Base-by-base conservation (phyloP, 148 eudicot genomes). In the Nyssa sinensis region DNA sequence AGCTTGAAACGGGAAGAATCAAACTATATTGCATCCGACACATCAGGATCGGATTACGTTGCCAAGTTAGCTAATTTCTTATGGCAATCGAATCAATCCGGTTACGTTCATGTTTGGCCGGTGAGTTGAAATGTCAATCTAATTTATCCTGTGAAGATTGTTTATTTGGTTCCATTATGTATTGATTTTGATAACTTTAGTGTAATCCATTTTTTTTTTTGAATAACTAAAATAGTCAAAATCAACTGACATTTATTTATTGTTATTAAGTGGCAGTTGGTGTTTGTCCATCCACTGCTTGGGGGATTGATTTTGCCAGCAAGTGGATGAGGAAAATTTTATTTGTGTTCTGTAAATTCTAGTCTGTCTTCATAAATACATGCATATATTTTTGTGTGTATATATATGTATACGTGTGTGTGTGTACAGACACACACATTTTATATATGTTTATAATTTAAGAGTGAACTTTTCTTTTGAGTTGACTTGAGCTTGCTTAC, bases 1-100 rank as follows among this genome's bases (percentile, higher is more conserved):
- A 80, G 84, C 79, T 73, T 85, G 62, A 86, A 70, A 61, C 44
- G 41, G 6, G 81, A 80, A 39, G 41, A 57, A 34, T 66, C 74
- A 62, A 62, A 19, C 33, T 11, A 62, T 62, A 62, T 13, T 11
- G 31, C 2, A 62, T 4, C 1, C n/a, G 2, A 11, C 6, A 30
- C 10, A 10, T 62, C 65, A 10, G 31, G 28, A 7, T 30, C 65
- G 6, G 19, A 62, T 62, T 27, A 62, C 32, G 27, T 16, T 62
- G 19, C 1, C 5, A 62, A 62, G 16, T 28, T 62, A 2, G 33
- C 5, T 11, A 3, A 28, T 62, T 62, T 28, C 65, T 11, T 62
- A 7, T 62, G 65, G 65, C 65, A 30, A 62, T 27, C 65, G 12
- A 62, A 28, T 28, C 16, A 27, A 62, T 25, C 33, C 1, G 65